These are phyloP conservation scores for Colletotrichum sp. DNA, from an alignment of 2,329 filamentous ascomycete genomes.

Conservation along the genomic window DNA sequence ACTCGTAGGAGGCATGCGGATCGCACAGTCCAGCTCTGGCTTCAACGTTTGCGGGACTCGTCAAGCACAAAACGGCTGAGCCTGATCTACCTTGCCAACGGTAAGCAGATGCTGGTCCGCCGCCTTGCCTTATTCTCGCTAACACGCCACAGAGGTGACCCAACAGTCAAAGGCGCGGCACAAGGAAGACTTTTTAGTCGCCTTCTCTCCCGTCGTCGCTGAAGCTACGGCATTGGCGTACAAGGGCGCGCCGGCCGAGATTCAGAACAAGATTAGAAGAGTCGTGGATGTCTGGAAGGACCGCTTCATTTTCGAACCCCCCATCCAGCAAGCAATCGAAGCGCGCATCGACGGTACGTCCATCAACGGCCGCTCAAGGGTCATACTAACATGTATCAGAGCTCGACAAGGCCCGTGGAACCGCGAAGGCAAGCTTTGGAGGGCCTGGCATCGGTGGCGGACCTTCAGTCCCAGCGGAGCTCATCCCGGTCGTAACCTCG, in stretches of 20 bases:
- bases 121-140: neutral
- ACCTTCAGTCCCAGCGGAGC: constrained; percentile 73
- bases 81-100: constrained; percentile 93
- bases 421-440: constrained; percentile 55
- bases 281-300: constrained; percentile 96
- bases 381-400: constrained; percentile 45
- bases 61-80: constrained; percentile 86
- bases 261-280: constrained; percentile 85
- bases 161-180: constrained; percentile 94
- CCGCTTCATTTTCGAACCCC: constrained; percentile 79
- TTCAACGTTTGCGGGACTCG: constrained; percentile 87
- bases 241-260: constrained; percentile 83
- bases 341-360: constrained; percentile 74
- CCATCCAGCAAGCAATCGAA: constrained; percentile 84
- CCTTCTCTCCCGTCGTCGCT: constrained; percentile 89
- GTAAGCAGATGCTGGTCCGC: constrained; percentile 51
- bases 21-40: constrained; percentile 89
- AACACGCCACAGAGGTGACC: constrained; percentile 74
- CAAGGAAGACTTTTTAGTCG: constrained; percentile 90
- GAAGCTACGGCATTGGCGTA: constrained; percentile 93
- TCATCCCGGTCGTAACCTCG: constrained; percentile 75
- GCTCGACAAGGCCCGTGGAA: constrained; percentile 64
- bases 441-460: constrained; percentile 68
- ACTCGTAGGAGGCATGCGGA: constrained; percentile 83
- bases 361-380: neutral